Evolutionary conservation across 306 rosid species (phyloP).

Genomic region (Ziziphus jujuba): DNA sequence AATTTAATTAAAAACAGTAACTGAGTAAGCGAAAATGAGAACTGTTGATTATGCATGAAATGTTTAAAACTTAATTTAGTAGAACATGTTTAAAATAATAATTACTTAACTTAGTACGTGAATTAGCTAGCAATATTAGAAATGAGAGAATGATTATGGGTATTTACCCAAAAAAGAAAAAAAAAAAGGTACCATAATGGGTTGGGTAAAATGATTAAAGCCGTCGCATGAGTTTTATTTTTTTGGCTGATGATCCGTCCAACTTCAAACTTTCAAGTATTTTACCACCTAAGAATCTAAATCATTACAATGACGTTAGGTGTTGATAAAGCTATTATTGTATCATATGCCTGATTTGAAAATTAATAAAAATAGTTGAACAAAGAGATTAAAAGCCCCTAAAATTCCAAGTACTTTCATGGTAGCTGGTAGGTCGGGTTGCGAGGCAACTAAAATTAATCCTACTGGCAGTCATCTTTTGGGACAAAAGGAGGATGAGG

Average conservation of each 20-base stretch:
- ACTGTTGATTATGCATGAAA: not conserved
- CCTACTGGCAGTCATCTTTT: too few relatives aligned
- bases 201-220: conserved; percentile 5
- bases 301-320: conserved; percentile 28
- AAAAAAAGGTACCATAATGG: not conserved
- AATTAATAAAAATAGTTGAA: not conserved
- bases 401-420: not conserved
- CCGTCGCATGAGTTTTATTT: conserved; percentile 1
- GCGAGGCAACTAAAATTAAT: too few relatives aligned
- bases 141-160: too few relatives aligned
- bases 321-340: not conserved
- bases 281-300: not conserved
- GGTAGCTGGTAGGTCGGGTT: too few relatives aligned
- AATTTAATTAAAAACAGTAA: too few relatives aligned
- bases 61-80: not conserved
- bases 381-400: not conserved
- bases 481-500: too few relatives aligned
- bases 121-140: too few relatives aligned
- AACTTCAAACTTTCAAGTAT: conserved; percentile 11
- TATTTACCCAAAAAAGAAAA: too few relatives aligned
- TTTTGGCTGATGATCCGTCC: conserved; percentile 6
- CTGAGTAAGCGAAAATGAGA: too few relatives aligned
- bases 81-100: too few relatives aligned
- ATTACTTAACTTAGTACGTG: too few relatives aligned
- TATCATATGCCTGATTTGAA: not conserved